A percentile compares a stretch with the other conserved stretches of the same genome.
phyloP scores from a whole-genome alignment of 2,329 filamentous ascomycete species.

The Cryphonectria japonica region DNA sequence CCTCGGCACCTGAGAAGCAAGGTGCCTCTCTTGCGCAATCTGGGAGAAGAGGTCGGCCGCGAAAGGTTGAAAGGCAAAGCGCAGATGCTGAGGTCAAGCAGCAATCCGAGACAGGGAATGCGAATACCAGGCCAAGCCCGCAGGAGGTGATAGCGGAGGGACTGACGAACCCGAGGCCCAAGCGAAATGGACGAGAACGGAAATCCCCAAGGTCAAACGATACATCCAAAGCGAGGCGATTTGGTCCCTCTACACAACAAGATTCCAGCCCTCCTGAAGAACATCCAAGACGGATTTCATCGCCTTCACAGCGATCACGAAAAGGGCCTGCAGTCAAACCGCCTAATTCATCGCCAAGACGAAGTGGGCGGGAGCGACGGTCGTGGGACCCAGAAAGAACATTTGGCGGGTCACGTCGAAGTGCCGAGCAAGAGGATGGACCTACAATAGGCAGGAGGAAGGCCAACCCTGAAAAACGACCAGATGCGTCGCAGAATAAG shows the following conservation, averaged over 20 bases:
- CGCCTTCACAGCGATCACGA: slow-evolving; percentile 4
- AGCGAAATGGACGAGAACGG: slow-evolving; percentile 18
- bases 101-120: background rate
- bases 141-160: slow-evolving; percentile 33
- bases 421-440: slow-evolving; percentile 1
- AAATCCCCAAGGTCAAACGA: slow-evolving; percentile 8
- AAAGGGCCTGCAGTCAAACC: slow-evolving; percentile 4
- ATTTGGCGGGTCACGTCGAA: background rate
- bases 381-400: background rate
- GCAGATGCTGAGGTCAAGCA: slow-evolving; percentile 19
- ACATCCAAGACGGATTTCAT: background rate
- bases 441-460: background rate
- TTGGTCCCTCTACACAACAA: background rate
- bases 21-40: slow-evolving; percentile 11
- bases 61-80: slow-evolving; percentile 16
- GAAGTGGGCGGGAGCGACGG: slow-evolving; percentile 17
- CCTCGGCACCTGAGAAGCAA: background rate
- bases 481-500: background rate
- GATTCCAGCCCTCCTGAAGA: background rate
- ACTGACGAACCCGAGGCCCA: slow-evolving; percentile 7
- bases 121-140: background rate
- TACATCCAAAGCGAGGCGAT: background rate
- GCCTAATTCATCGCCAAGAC: slow-evolving; percentile 13
- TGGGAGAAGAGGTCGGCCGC: slow-evolving; percentile 18
- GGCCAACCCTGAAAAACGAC: background rate